A percentile compares a stretch with the other conserved stretches of the same genome.
Conservation (phyloP, 108 stramenopile genomes). For the Cyclotella baltica region DNA sequence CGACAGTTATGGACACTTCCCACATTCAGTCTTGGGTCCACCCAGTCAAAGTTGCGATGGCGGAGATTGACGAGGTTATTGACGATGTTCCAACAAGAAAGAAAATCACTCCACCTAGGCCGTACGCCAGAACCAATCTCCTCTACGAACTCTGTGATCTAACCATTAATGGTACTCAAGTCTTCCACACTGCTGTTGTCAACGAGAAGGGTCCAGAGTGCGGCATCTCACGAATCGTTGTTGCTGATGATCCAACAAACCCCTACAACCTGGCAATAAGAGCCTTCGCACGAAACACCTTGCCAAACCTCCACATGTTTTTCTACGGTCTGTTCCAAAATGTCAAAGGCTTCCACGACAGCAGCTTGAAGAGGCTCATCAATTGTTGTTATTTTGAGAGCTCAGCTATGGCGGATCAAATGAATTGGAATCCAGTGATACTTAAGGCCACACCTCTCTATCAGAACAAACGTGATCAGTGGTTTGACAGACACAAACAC, state of each 20-base stretch:
- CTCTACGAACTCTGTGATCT: not conserved
- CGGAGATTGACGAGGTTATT: not conserved
- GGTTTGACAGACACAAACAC: not conserved
- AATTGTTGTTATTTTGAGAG: not conserved
- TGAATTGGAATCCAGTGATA: not conserved
- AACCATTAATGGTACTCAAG: not conserved
- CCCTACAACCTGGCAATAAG: not conserved
- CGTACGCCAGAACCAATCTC: not conserved
- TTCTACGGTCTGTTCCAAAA: not conserved
- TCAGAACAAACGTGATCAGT: not conserved
- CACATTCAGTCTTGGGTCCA: not conserved
- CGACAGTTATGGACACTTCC: not conserved
- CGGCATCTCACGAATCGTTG: not conserved
- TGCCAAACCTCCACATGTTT: not conserved
- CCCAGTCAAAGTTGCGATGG: not conserved
- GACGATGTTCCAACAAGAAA: not conserved
- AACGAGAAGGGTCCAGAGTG: not conserved
- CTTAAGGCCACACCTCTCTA: not conserved
- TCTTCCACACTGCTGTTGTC: not conserved
- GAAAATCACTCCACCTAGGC: not conserved
- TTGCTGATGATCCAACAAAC: not conserved
- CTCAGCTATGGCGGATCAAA: not conserved
- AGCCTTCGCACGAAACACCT: not conserved
- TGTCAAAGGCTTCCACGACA: conserved; percentile 9
- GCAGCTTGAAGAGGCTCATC: not conserved